Evolutionary conservation across 257 asterid species (phyloP), one percentile per base, ranked within the genome.

Genomic region (Solanum corneliomulleri): DNA sequence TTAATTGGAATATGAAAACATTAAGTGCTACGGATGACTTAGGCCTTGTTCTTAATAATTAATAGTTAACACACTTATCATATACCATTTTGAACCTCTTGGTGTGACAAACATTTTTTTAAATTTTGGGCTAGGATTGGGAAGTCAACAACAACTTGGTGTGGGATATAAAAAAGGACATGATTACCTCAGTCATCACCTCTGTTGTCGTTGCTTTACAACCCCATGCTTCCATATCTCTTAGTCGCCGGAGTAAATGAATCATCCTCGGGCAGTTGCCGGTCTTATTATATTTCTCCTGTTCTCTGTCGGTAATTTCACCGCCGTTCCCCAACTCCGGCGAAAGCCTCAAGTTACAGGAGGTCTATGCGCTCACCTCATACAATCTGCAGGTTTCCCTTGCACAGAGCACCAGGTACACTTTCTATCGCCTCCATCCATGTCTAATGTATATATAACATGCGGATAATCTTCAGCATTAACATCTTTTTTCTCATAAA

Each of bases 361-460:
- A 86, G 93, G 98, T 42, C 96, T 97, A n/a, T 97, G 99, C 87
- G 89, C 94, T 69, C 62, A 88, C 86, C 92, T 97, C 91, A 91
- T 97, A 78, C 91, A 92, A 80, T 96, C 97, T 82, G 62, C 89
- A 64, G 99, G 99, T 83, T 95, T 90, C 91, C 97, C 96, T 84
- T 97, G 99, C 96, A 81, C 92, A 21, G 99, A 97, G 78, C 96
- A 97, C 93, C 88, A 83, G 12, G 99, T 97, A 93, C 89, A 41
- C 29, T 86, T 88, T 85, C 88, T 83, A 77, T 68, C 88, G 8
- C 23, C 33, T 87, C 44, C 72, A 44, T 58, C 37, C 85, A 15
- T 18, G 42, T 56, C 39, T n/a, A 64, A 18, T 71, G 8, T 71
- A 35, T 71, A 71, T 35, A 35, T 71, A 18, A 16, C 75, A 33